Conservation (phyloP, 768 basidiomycete genomes). For the Trametes punicea region DNA sequence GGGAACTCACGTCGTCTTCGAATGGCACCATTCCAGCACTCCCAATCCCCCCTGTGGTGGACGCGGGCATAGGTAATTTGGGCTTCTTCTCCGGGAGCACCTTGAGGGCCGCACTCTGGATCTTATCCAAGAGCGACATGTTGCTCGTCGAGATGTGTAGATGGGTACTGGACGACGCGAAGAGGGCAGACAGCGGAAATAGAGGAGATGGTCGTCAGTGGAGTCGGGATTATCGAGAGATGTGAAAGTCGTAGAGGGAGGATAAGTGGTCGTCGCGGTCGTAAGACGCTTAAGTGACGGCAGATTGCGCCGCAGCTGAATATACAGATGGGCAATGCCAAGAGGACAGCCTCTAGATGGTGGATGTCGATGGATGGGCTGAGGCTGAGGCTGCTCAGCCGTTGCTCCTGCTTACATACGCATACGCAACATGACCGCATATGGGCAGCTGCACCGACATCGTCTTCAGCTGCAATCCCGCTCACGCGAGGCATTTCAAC, state of each 20-base stretch:
- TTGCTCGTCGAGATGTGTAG: neutral
- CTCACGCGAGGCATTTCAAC: too few species aligned
- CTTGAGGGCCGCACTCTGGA: slow-evolving; percentile 48
- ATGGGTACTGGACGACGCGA: neutral
- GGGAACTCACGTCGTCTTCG: slow-evolving; percentile 67
- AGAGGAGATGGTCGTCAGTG: slow-evolving; percentile 5
- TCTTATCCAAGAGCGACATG: slow-evolving; percentile 58
- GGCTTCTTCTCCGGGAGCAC: slow-evolving; percentile 43
- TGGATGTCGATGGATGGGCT: neutral
- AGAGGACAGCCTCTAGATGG: slow-evolving; percentile 15
- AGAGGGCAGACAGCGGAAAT: neutral
- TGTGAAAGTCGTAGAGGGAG: slow-evolving; percentile 10
- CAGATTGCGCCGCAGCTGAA: neutral
- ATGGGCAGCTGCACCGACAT: neutral
- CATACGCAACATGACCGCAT: neutral
- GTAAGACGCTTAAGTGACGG: neutral
- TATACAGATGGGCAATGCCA: slow-evolving; percentile 16
- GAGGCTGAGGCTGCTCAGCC: neutral
- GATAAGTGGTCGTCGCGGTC: neutral
- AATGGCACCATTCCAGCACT: slow-evolving; percentile 54
- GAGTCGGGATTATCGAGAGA: neutral
- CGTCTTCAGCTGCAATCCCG: neutral
- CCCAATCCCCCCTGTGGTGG: slow-evolving; percentile 53
- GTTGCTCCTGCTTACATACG: slow-evolving; percentile 15
- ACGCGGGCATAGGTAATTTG: slow-evolving; percentile 33